Percentiles rank a stretch among this genome's conserved stretches.
Conservation (phyloP, 129 eudicot genomes). For the Calendula officinalis region DNA sequence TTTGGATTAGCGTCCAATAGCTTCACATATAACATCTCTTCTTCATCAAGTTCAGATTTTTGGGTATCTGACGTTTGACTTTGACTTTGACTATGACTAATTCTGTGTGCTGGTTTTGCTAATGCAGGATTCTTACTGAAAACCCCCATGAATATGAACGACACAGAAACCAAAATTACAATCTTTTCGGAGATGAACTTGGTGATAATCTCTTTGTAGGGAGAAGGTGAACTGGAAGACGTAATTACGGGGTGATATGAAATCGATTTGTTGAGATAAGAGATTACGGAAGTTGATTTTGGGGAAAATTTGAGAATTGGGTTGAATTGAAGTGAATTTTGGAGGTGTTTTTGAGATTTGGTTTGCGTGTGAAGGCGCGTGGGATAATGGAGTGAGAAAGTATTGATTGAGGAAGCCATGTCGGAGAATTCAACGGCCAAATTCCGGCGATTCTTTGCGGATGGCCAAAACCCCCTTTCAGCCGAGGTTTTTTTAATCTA, state of each 20-base stretch:
- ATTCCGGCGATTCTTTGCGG: background rate
- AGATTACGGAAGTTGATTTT: constrained; percentile 17
- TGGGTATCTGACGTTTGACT: constrained; percentile 35
- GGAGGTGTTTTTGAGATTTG: constrained; percentile 20
- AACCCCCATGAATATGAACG: constrained; percentile 62
- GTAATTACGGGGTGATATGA: constrained; percentile 18
- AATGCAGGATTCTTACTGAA: constrained; percentile 40
- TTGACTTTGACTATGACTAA: constrained; percentile 26
- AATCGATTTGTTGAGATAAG: constrained; percentile 34
- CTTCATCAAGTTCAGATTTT: constrained; percentile 40
- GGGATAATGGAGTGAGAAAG: constrained; percentile 31
- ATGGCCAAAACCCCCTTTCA: background rate
- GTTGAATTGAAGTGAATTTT: constrained; percentile 15
- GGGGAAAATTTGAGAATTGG: constrained; percentile 13
- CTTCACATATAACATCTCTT: constrained; percentile 61
- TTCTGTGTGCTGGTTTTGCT: constrained; percentile 42
- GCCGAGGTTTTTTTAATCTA: background rate
- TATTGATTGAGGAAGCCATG: constrained; percentile 32
- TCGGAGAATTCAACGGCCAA: constrained; percentile 10
- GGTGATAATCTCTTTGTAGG: constrained; percentile 34
- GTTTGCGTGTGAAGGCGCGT: constrained; percentile 20
- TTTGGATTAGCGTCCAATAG: constrained; percentile 53
- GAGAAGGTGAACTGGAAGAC: constrained; percentile 15
- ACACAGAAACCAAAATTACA: constrained; percentile 58
- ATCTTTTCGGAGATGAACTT: constrained; percentile 42